These are phyloP conservation scores for Oryza meridionalis DNA, from an alignment of 176 grass and related monocot species.

Conservation along the genomic window DNA sequence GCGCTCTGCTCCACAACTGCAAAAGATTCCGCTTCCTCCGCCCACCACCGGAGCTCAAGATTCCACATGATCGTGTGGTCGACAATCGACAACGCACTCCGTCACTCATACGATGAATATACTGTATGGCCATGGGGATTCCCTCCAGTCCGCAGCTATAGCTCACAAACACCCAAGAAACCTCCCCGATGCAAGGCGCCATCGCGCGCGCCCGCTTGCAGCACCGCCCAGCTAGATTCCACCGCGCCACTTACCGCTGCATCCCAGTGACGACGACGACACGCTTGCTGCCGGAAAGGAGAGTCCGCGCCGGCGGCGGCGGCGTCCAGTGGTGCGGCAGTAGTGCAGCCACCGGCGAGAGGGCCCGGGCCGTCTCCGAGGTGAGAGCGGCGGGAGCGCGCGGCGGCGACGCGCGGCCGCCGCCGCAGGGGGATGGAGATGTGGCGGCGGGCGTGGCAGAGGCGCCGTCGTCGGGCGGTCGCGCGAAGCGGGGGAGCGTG, in stretches of 20 bases:
- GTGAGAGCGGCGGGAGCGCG: not conserved
- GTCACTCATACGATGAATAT: not conserved
- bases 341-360: not conserved
- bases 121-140: constrained; percentile 3
- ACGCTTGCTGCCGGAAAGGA: not conserved
- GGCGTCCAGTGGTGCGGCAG: not conserved
- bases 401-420: not conserved
- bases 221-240: not conserved
- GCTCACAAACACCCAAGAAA: not conserved
- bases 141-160: not conserved
- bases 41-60: constrained; percentile 7
- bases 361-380: constrained; percentile 12
- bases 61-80: not conserved
- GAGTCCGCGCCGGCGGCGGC: not conserved
- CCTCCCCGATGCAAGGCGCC: constrained; percentile 38
- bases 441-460: not conserved
- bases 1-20: constrained; percentile 25
- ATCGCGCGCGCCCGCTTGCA: constrained; percentile 22
- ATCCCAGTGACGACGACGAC: not conserved
- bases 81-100: not conserved
- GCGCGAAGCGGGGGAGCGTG: constrained; percentile 59
- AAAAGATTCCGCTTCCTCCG: not conserved
- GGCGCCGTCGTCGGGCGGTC: not conserved
- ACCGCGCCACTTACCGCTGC: not conserved
- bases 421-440: not conserved